These are phyloP conservation scores for Plasmodium gonderi DNA, from an alignment of 169 alveolate genomes.

Conservation along the genomic window DNA sequence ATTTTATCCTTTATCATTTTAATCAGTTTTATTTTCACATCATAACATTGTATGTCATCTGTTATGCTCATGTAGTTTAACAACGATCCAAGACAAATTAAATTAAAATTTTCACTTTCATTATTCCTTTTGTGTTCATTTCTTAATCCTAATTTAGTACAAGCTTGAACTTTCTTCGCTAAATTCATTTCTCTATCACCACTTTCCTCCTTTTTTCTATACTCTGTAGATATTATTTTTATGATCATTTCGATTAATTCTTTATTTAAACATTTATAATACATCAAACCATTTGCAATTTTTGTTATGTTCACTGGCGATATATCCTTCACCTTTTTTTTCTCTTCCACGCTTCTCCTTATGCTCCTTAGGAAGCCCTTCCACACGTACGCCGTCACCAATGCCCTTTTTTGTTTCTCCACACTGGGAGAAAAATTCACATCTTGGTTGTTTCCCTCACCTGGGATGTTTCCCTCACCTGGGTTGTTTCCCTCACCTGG, in stretches of 20 bases:
- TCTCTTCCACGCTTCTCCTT: not conserved
- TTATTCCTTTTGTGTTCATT: not conserved
- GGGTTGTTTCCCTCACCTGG: not conserved
- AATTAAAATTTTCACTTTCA: not conserved
- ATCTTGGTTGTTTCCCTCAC: too few species aligned
- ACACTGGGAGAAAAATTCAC: too few species aligned
- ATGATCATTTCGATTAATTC: constrained; percentile 13
- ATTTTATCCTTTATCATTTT: constrained; percentile 19
- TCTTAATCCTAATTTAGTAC: not conserved
- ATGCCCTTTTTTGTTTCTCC: not conserved
- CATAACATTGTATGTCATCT: constrained; percentile 44
- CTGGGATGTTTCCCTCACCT: too few species aligned
- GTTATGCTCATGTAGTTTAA: constrained; percentile 47
- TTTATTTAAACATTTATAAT: constrained; percentile 18
- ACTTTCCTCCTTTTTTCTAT: not conserved
- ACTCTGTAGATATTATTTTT: not conserved
- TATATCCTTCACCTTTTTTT: not conserved
- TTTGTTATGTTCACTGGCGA: constrained; percentile 38
- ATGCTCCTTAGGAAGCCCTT: constrained; percentile 13
- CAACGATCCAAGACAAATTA: constrained; percentile 13
- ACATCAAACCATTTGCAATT: constrained; percentile 23
- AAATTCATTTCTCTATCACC: not conserved
- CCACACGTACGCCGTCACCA: constrained; percentile 20
- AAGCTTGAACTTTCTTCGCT: not conserved
- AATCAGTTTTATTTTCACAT: constrained; percentile 8